A percentile compares a stretch with the other conserved stretches of the same genome.
Evolutionary conservation across 116 monocot genomes (phyloP).

Genomic region (Phalaenopsis hybrid): DNA sequence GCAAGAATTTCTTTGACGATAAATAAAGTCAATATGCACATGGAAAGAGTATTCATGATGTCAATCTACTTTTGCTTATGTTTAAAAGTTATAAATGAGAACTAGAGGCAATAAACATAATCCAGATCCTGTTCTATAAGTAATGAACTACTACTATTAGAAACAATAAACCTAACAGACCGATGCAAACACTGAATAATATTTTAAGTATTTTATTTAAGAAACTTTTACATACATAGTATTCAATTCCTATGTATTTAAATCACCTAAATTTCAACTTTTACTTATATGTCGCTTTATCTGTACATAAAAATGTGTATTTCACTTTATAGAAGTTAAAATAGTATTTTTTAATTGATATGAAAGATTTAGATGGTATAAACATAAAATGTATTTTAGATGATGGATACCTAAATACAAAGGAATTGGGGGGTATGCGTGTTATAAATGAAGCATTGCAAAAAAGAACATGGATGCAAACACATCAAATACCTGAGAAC

Average conservation of each 20-base stretch:
- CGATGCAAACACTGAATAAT: background rate
- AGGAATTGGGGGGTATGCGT: too few relatives aligned
- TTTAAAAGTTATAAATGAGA: background rate
- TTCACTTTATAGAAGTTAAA: too few relatives aligned
- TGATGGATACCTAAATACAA: too few relatives aligned
- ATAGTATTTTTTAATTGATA: too few relatives aligned
- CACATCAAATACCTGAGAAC: constrained; percentile 72
- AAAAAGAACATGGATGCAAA: background rate
- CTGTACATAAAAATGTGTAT: too few relatives aligned
- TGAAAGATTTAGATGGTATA: too few relatives aligned
- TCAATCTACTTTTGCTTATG: background rate
- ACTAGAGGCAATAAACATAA: background rate
- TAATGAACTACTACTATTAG: background rate
- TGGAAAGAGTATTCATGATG: background rate
- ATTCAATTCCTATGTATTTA: too few relatives aligned
- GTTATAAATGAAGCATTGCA: background rate
- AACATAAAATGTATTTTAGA: too few relatives aligned
- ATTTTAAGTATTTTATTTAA: background rate
- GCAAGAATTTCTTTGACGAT: background rate
- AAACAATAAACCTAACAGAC: background rate
- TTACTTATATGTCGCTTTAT: too few relatives aligned
- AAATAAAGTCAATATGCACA: background rate
- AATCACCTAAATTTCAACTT: too few relatives aligned
- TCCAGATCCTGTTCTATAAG: background rate
- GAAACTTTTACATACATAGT: background rate